phyloP scores from a whole-genome alignment of 305 asterid genomes.

The Nicotiana rustica region DNA sequence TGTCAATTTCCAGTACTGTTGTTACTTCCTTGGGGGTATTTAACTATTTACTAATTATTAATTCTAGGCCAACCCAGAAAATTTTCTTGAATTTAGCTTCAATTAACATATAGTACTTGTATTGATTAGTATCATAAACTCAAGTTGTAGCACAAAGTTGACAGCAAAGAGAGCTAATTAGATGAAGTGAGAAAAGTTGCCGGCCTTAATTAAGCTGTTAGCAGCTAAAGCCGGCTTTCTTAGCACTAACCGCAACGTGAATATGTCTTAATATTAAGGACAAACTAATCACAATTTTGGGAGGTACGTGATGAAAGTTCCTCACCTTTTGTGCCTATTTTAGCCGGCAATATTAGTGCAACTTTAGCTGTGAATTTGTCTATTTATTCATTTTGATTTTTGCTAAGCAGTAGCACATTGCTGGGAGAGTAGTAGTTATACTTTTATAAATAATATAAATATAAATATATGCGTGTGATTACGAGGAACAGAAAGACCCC shows the following conservation, averaged over 20 bases:
- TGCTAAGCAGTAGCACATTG: neutral
- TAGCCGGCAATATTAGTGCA: slow-evolving; percentile 41
- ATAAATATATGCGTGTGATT: slow-evolving; percentile 1
- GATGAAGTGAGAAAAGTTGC: slow-evolving; percentile 33
- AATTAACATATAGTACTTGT: neutral
- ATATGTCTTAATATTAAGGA: slow-evolving; percentile 41
- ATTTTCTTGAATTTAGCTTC: slow-evolving; percentile 23
- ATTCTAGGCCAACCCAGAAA: neutral
- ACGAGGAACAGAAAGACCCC: slow-evolving; percentile 12
- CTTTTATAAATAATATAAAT: neutral
- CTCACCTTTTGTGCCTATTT: slow-evolving; percentile 28
- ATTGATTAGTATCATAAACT: neutral
- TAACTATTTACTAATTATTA: no score
- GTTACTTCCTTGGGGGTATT: no score
- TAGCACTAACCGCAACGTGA: slow-evolving; percentile 43
- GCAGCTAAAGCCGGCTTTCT: slow-evolving; percentile 42
- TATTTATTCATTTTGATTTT: neutral
- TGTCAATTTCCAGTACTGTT: no score
- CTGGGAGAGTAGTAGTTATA: slow-evolving; percentile 8
- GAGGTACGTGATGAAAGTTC: slow-evolving; percentile 6
- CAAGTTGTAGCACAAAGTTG: neutral
- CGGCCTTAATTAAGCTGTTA: slow-evolving; percentile 45
- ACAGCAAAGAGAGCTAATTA: neutral
- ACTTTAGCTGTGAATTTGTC: slow-evolving; percentile 31
- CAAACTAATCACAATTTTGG: slow-evolving; percentile 28